A percentile compares a stretch with the other conserved stretches of the same genome.
phyloP scores from a whole-genome alignment of 768 basidiomycete genomes.

The Galerina marginata region DNA sequence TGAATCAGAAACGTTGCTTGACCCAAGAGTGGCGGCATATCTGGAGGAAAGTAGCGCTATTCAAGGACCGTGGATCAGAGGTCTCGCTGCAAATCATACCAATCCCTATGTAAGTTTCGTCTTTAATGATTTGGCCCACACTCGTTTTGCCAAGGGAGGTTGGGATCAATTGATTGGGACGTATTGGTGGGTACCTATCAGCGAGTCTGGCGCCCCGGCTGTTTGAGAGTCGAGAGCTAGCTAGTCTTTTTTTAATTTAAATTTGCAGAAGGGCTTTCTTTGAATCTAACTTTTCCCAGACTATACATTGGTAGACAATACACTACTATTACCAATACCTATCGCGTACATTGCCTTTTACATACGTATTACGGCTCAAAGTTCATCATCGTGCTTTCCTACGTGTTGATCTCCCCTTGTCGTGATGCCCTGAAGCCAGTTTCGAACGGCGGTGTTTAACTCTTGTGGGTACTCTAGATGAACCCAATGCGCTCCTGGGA shows the following conservation, averaged over 20 bases:
- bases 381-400: conserved; percentile 3
- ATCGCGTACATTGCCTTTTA: too few species aligned
- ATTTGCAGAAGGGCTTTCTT: too few species aligned
- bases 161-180: not conserved
- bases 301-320: too few species aligned
- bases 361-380: not conserved
- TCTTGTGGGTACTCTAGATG: conserved; percentile 63
- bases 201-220: not conserved
- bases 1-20: not conserved
- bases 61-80: not conserved
- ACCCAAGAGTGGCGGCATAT: not conserved
- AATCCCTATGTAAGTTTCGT: not conserved
- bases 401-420: not conserved
- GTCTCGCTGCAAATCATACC: not conserved
- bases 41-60: not conserved
- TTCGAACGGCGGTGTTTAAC: conserved; percentile 55
- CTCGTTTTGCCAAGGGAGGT: not conserved
- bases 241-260: too few species aligned
- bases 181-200: not conserved
- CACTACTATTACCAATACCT: not conserved
- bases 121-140: not conserved
- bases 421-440: conserved; percentile 48
- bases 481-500: conserved; percentile 68
- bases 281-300: too few species aligned
- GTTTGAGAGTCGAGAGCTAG: too few species aligned